A percentile compares a stretch with the other conserved stretches of the same genome.
Conservation (phyloP, 805 yeast genomes). For the Kodamaea restingae region DNA sequence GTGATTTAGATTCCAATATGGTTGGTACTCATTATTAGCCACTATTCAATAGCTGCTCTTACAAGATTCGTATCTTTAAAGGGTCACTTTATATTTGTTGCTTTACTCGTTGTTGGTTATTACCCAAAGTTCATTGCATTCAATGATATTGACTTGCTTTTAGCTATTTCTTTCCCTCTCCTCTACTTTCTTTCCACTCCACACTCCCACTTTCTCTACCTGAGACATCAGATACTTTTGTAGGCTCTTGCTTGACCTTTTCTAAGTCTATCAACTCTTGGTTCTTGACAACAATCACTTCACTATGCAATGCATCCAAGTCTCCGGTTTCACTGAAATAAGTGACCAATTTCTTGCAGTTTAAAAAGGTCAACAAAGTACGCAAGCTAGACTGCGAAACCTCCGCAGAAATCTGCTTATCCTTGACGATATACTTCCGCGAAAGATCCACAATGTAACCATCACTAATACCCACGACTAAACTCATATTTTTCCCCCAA, state of each 20-base stretch:
- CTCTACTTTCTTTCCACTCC: constrained; percentile 74
- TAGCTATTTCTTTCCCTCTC: constrained; percentile 46
- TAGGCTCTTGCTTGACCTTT: background rate
- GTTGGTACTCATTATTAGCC: background rate
- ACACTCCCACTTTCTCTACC: constrained; percentile 75
- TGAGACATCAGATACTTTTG: constrained; percentile 8
- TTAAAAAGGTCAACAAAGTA: constrained; percentile 32
- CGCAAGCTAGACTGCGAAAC: constrained; percentile 41
- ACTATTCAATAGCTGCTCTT: no score
- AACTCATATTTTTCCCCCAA: constrained; percentile 95
- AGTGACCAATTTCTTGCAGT: constrained; percentile 21
- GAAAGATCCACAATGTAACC: constrained; percentile 69
- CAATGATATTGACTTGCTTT: background rate
- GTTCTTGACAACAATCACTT: constrained; percentile 34
- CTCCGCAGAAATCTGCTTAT: constrained; percentile 32
- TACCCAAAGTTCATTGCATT: no score
- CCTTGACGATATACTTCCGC: constrained; percentile 53
- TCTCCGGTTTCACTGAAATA: constrained; percentile 11
- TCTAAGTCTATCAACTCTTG: constrained; percentile 21
- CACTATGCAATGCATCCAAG: constrained; percentile 28
- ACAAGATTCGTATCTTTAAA: no score
- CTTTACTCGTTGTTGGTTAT: no score
- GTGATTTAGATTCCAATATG: background rate
- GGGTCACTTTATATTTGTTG: no score
- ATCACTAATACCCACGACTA: constrained; percentile 65